Evolutionary conservation across 2,329 filamentous ascomycete genomes (phyloP).

Genomic region (Trichoderma oligosporum): DNA sequence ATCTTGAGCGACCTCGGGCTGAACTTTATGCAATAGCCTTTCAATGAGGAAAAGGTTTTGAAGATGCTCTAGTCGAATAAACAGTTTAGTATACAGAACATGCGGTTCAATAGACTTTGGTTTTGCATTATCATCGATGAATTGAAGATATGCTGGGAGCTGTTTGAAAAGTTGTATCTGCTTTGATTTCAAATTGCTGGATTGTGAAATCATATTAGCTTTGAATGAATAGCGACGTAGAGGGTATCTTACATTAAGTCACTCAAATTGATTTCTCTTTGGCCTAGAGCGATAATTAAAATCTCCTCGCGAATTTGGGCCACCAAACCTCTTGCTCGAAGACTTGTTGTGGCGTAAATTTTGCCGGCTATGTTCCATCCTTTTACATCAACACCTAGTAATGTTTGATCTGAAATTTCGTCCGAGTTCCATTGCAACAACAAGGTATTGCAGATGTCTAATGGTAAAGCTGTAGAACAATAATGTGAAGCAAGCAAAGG

Average conservation of each 20-base stretch:
- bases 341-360: background rate
- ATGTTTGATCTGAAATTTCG: background rate
- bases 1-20: background rate
- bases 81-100: background rate
- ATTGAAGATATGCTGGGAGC: background rate
- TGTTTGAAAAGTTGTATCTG: background rate
- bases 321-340: background rate
- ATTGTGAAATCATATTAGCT: background rate
- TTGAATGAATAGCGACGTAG: background rate
- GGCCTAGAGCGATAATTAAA: background rate
- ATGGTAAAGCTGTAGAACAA: background rate
- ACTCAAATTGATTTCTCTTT: background rate
- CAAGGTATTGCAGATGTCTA: background rate
- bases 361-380: background rate
- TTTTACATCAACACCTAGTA: background rate
- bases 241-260: background rate
- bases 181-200: background rate
- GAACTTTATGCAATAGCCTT: background rate
- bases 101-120: background rate
- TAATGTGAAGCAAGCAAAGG: background rate
- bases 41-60: background rate
- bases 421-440: background rate
- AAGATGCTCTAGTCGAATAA: background rate
- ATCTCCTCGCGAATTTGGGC: background rate
- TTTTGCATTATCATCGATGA: background rate